These are phyloP conservation scores for Stagonosporopsis vannaccii DNA, from an alignment of 2,329 filamentous ascomycete species.

Conservation along the genomic window DNA sequence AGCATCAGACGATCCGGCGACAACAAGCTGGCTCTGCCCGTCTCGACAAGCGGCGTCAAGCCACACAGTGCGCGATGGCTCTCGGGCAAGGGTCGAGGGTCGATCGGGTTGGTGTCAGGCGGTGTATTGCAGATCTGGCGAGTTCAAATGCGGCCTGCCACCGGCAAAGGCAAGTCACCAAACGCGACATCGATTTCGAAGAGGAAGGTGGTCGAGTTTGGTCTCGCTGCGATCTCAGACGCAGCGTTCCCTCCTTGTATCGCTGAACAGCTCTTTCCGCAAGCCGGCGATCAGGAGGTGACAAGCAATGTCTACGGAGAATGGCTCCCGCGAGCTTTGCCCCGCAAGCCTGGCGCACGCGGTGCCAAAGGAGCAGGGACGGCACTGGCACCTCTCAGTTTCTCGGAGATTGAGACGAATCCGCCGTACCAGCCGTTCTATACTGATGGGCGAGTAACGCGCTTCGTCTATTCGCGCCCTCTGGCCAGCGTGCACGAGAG, in stretches of 20 bases:
- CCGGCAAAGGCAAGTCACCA: slow-evolving; percentile 46
- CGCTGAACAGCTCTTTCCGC: slow-evolving; percentile 39
- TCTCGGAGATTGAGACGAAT: slow-evolving; percentile 95
- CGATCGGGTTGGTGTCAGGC: slow-evolving; percentile 69
- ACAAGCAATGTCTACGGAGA: slow-evolving; percentile 41
- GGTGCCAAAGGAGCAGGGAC: slow-evolving; percentile 18
- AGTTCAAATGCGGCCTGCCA: slow-evolving; percentile 59
- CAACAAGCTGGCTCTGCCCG: slow-evolving; percentile 74
- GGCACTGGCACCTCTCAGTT: slow-evolving; percentile 58
- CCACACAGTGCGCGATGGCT: slow-evolving; percentile 71
- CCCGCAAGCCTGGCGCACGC: slow-evolving; percentile 29
- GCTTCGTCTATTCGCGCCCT: slow-evolving; percentile 69
- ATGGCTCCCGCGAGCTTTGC: slow-evolving; percentile 44
- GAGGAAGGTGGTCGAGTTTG: slow-evolving; percentile 71
- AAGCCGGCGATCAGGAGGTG: slow-evolving; percentile 35
- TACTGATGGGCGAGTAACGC: slow-evolving; percentile 82
- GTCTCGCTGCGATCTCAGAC: slow-evolving; percentile 69
- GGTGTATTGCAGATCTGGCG: slow-evolving; percentile 72
- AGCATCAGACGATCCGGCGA: slow-evolving; percentile 77
- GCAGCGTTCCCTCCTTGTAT: slow-evolving; percentile 52
- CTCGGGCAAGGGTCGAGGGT: slow-evolving; percentile 66
- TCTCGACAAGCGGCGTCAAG: slow-evolving; percentile 60
- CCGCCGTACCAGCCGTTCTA: slow-evolving; percentile 96
- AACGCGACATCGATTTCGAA: slow-evolving; percentile 57
- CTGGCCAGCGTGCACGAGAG: slow-evolving; percentile 28